Evolutionary conservation across 148 eudicot species (phyloP).

Genomic region (Tetragonia tetragonoides): DNA sequence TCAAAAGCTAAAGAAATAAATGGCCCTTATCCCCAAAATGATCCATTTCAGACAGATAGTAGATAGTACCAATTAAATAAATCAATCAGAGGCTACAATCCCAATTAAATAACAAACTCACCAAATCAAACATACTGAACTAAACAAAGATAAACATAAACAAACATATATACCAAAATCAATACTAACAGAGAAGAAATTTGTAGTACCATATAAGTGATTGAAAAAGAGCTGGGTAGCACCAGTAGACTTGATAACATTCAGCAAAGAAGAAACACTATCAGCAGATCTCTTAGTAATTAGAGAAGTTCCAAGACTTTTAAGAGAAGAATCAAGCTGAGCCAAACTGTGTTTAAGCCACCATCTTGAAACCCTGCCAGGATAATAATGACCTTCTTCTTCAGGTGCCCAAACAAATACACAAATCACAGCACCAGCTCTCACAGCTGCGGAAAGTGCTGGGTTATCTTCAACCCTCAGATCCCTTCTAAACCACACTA

Average conservation of each 20-base stretch:
- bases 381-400: slow-evolving; percentile 86
- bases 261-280: slow-evolving; percentile 73
- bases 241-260: slow-evolving; percentile 72
- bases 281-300: slow-evolving; percentile 87
- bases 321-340: slow-evolving; percentile 79
- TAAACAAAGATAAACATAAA: neutral
- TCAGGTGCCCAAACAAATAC: slow-evolving; percentile 96
- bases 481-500: slow-evolving; percentile 99
- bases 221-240: slow-evolving; percentile 88
- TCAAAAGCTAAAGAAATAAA: slow-evolving; percentile 6
- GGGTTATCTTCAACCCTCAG: slow-evolving; percentile 95
- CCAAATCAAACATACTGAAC: neutral
- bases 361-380: slow-evolving; percentile 98
- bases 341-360: slow-evolving; percentile 92
- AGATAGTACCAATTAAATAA: slow-evolving; percentile 11
- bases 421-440: slow-evolving; percentile 73
- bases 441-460: slow-evolving; percentile 80
- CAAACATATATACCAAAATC: neutral
- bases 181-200: neutral
- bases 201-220: slow-evolving; percentile 74
- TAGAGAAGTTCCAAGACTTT: slow-evolving; percentile 74
- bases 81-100: slow-evolving; percentile 11
- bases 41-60: neutral
- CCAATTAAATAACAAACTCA: neutral
- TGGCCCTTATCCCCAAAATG: neutral